Evolutionary conservation across 2,329 filamentous ascomycete genomes (phyloP), one percentile per base, ranked within the genome.

Genomic region (Acrodontium crateriforme): DNA sequence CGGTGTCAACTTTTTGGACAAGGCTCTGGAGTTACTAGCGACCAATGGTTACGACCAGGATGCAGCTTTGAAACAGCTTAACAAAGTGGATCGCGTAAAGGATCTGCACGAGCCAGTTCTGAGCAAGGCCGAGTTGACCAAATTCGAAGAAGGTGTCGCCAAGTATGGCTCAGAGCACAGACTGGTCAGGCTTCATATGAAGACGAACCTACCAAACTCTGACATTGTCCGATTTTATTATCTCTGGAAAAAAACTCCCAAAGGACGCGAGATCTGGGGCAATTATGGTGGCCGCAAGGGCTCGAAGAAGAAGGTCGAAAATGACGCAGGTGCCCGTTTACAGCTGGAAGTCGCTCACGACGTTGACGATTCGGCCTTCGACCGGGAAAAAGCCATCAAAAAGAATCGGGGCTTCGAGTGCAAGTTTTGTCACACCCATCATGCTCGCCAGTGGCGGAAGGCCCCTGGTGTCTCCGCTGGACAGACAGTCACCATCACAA

Each of bases 201-300:
- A 83, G 54, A 81, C 77, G 0, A 40, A 24, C 14, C 72, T 89
- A 41, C 73, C 71, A 21, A 74, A 84, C 36, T 74, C 77, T 27
- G 72, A 82, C 33, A 78, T 94, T 36, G 83, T 92, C 15, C 79
- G 89, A 3, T 91, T 80, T 50, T 98, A 95, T 56, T 98, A 98
- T 52, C 81, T 81, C 40, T 98, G 89, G 89, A 98, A 98, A 60
- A 95, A 95, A 56, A 83, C 83, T 0, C 69, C 78, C 2, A 74
- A 77, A 33, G 89, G 89, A 21, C 76, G 71, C 48, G 74, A 89
- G 43, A 74, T 98, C 13, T 94, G 89, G 85, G 83, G 83, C 34
- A 81, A 75, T 39, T 93, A 79, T 45, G 74, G 81, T 27, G 83
- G 81, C 8, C 73, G 87, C 24, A 92, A 91, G 50, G 81, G 82